These are phyloP conservation scores for Fonsecaea nubica DNA, from an alignment of 2,329 filamentous ascomycete species.

Conservation along the genomic window DNA sequence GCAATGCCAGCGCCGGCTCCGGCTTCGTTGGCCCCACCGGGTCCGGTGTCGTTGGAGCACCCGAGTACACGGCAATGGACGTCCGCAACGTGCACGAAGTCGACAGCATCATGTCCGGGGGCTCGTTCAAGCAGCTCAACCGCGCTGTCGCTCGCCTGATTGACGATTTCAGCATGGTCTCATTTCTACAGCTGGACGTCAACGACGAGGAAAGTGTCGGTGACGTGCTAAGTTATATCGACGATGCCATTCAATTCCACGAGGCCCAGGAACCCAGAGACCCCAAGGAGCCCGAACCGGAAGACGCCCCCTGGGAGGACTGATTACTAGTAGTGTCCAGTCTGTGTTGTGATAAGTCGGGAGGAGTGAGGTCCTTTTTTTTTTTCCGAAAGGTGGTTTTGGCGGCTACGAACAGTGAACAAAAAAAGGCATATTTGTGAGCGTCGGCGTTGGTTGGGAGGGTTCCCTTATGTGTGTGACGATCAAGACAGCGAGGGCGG, in stretches of 20 bases:
- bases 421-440: slow-evolving; percentile 18
- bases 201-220: slow-evolving; percentile 91
- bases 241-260: slow-evolving; percentile 91
- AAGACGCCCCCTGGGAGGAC: slow-evolving; percentile 59
- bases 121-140: slow-evolving; percentile 82
- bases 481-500: background rate
- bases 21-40: background rate
- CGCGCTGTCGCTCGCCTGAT: slow-evolving; percentile 88
- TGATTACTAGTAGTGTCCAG: slow-evolving; percentile 26
- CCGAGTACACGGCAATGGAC: slow-evolving; percentile 56
- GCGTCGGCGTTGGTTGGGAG: slow-evolving; percentile 36
- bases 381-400: background rate
- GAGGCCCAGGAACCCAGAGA: slow-evolving; percentile 92
- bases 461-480: background rate
- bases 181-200: slow-evolving; percentile 86
- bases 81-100: slow-evolving; percentile 62
- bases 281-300: slow-evolving; percentile 68
- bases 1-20: background rate
- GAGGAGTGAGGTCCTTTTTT: background rate
- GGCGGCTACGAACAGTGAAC: background rate
- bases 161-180: slow-evolving; percentile 98
- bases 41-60: background rate
- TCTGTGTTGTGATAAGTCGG: background rate
- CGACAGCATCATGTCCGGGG: slow-evolving; percentile 77
- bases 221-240: slow-evolving; percentile 85